Conservation (phyloP, 2,329 filamentous ascomycete species). For the Penicillium sp. region DNA sequence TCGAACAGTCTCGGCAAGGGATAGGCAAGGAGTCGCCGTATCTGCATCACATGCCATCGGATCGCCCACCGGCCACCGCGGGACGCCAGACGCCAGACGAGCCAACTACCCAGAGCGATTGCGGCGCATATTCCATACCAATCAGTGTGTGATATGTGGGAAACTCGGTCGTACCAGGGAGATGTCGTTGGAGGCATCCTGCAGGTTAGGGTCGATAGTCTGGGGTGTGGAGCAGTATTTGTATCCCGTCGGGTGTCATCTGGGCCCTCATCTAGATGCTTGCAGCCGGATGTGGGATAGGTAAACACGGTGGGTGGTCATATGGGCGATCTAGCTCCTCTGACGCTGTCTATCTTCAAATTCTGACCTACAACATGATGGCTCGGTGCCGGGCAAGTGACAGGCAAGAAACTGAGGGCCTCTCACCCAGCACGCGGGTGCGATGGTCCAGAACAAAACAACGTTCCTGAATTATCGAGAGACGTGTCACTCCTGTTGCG, state of each 20-base stretch:
- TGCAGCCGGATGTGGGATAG: slow-evolving; percentile 10
- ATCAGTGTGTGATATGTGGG: slow-evolving; percentile 9
- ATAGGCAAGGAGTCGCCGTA: too few species aligned
- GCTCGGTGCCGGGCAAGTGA: slow-evolving; percentile 4
- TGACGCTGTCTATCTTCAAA: not conserved
- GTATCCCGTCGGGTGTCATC: slow-evolving; percentile 1
- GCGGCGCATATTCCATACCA: slow-evolving; percentile 13
- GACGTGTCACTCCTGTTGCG: slow-evolving; percentile 2
- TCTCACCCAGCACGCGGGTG: not conserved
- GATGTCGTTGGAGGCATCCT: slow-evolving; percentile 14
- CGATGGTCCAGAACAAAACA: slow-evolving; percentile 11
- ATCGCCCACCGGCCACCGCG: too few species aligned
- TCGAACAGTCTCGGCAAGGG: too few species aligned
- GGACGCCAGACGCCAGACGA: slow-evolving; percentile 1
- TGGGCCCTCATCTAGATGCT: slow-evolving; percentile 10
- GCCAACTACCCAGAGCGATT: slow-evolving; percentile 8
- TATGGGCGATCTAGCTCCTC: slow-evolving; percentile 3
- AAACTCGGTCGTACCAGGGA: slow-evolving; percentile 6
- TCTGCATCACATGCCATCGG: too few species aligned
- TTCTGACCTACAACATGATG: slow-evolving; percentile 4
- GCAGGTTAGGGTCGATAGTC: not conserved
- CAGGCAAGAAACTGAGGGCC: slow-evolving; percentile 13
- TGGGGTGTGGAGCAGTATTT: slow-evolving; percentile 8
- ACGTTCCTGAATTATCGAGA: slow-evolving; percentile 10
- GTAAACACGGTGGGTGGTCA: not conserved